These are phyloP conservation scores for Globisporangium middletonii DNA, from an alignment of 352 stramenopile species.

Conservation along the genomic window DNA sequence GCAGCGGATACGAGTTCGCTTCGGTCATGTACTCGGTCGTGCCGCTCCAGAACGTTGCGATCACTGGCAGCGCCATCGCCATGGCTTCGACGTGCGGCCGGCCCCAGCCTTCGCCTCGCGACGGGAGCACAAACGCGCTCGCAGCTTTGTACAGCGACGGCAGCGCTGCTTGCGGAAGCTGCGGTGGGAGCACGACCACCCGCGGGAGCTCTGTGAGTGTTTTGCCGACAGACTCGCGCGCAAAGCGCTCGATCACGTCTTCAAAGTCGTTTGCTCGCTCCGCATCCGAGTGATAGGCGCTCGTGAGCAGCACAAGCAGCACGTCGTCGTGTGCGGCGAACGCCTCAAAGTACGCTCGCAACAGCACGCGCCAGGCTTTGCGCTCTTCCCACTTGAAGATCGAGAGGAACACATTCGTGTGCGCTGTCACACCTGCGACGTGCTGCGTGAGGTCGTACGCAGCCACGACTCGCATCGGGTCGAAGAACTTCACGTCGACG, in stretches of 20 bases:
- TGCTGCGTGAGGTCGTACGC: constrained; percentile 46
- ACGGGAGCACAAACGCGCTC: constrained; percentile 86
- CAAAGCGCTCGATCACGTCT: constrained; percentile 50
- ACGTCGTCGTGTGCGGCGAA: constrained; percentile 66
- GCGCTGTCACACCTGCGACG: constrained; percentile 23
- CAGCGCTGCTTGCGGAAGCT: constrained; percentile 50
- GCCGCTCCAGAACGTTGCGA: constrained; percentile 91
- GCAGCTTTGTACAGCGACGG: constrained; percentile 72
- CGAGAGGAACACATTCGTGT: constrained; percentile 83
- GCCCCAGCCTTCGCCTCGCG: constrained; percentile 91
- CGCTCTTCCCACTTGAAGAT: constrained; percentile 94
- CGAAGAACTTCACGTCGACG: constrained; percentile 88
- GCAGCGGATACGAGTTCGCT: constrained; percentile 78
- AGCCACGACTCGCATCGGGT: constrained; percentile 37
- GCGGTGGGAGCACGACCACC: constrained; percentile 55
- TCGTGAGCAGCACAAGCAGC: constrained; percentile 82
- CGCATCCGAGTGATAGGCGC: constrained; percentile 68
- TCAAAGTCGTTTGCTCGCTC: constrained; percentile 45
- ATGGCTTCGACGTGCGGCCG: constrained; percentile 92
- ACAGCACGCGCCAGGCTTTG: constrained; percentile 87
- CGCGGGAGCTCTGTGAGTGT: constrained; percentile 39
- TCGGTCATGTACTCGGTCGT: constrained; percentile 87
- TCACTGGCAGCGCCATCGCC: constrained; percentile 86
- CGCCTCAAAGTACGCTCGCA: constrained; percentile 77
- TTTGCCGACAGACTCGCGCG: constrained; percentile 35